These are phyloP conservation scores for Pythium vanterpoolii DNA, from an alignment of 352 stramenopile species.

Conservation along the genomic window DNA sequence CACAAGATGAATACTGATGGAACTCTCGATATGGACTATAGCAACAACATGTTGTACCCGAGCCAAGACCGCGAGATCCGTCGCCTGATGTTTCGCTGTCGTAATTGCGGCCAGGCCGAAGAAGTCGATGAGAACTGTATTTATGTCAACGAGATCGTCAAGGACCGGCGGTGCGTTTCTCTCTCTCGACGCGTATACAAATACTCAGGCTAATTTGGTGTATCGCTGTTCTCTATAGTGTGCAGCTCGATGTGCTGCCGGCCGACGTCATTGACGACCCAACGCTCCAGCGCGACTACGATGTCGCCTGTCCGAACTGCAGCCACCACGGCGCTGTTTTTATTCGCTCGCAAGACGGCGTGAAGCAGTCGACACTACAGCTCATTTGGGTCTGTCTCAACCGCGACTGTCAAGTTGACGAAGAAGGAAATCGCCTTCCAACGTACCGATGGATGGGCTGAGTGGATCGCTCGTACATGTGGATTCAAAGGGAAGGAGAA, in stretches of 20 bases:
- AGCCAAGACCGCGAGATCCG: constrained; percentile 86
- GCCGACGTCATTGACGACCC: constrained; percentile 87
- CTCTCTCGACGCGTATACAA: too few relatives aligned
- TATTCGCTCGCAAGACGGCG: constrained; percentile 85
- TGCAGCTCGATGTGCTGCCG: constrained; percentile 83
- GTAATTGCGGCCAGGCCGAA: constrained; percentile 84
- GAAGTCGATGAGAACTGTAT: constrained; percentile 89
- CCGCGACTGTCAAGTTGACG: constrained; percentile 82
- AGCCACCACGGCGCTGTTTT: constrained; percentile 78
- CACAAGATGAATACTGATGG: background rate
- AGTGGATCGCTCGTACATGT: background rate
- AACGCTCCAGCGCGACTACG: constrained; percentile 85
- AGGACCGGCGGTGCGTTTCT: constrained; percentile 69
- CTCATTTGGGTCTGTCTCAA: constrained; percentile 90
- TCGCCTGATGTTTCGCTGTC: constrained; percentile 82
- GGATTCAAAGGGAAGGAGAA: too few relatives aligned
- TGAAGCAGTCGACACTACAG: constrained; percentile 83
- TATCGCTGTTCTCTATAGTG: constrained; percentile 40
- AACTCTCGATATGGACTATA: constrained; percentile 16
- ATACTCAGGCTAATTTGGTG: too few relatives aligned
- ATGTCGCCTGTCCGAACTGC: constrained; percentile 81
- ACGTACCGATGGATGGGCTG: constrained; percentile 87
- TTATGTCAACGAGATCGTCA: constrained; percentile 90
- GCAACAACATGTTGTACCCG: constrained; percentile 92
- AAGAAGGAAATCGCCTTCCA: constrained; percentile 78